These are phyloP conservation scores for Talaromyces proteolyticus DNA, from an alignment of 495 filamentous ascomycete genomes.

Conservation along the genomic window DNA sequence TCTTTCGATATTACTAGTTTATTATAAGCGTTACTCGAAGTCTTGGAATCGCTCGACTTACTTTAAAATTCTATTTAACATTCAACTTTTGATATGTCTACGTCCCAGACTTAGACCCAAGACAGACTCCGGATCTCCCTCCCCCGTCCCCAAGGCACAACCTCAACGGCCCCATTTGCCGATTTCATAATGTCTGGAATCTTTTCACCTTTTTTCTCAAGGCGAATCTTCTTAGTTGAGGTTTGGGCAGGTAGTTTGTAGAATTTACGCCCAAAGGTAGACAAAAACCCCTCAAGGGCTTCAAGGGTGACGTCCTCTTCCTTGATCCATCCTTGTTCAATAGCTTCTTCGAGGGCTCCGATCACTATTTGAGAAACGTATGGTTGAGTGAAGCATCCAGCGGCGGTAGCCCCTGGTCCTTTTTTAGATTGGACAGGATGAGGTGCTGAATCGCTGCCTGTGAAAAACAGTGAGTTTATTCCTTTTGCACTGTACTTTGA, in stretches of 20 bases:
- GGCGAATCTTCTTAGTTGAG: constrained; percentile 48
- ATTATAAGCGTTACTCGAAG: too few relatives aligned
- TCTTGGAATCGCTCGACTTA: too few relatives aligned
- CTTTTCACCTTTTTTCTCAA: constrained; percentile 56
- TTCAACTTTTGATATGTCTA: not conserved
- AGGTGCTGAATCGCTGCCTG: constrained; percentile 62
- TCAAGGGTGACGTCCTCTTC: constrained; percentile 66
- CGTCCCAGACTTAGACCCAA: not conserved
- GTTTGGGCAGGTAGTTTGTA: constrained; percentile 47
- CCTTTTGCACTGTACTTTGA: too few relatives aligned
- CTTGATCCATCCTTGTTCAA: constrained; percentile 57
- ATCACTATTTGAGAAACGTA: constrained; percentile 72
- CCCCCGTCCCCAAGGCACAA: constrained; percentile 8
- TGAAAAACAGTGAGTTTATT: not conserved
- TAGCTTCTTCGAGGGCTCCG: constrained; percentile 64
- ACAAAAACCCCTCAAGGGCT: constrained; percentile 67
- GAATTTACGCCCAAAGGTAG: constrained; percentile 66
- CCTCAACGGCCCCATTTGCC: constrained; percentile 9
- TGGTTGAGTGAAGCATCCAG: constrained; percentile 89
- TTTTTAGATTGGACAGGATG: constrained; percentile 72
- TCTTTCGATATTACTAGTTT: too few relatives aligned
- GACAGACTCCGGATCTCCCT: constrained; percentile 3
- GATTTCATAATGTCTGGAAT: constrained; percentile 46
- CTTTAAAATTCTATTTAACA: too few relatives aligned
- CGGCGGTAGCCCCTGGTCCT: constrained; percentile 58